Conservation (phyloP, 805 yeast species). For the Cyberlindnera americana region DNA sequence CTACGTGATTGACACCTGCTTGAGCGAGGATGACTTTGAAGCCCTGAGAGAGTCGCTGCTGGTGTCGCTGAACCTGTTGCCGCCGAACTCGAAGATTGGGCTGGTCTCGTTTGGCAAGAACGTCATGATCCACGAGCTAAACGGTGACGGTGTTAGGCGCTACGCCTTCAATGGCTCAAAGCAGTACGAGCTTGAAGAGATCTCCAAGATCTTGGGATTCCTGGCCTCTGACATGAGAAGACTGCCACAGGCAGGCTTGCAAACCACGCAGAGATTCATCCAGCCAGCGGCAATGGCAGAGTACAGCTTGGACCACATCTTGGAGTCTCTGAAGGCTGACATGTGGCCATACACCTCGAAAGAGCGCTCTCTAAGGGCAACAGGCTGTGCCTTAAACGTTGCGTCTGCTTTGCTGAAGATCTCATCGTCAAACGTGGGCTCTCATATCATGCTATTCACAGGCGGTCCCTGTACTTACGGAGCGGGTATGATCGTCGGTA, state of each 20-base stretch:
- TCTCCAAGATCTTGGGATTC: slow-evolving; percentile 45
- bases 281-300: slow-evolving; percentile 33
- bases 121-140: slow-evolving; percentile 54
- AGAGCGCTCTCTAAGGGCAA: slow-evolving; percentile 49
- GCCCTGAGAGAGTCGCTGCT: slow-evolving; percentile 49
- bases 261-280: slow-evolving; percentile 17
- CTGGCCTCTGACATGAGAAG: slow-evolving; percentile 31
- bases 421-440: slow-evolving; percentile 46
- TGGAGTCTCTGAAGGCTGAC: slow-evolving; percentile 48
- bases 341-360: slow-evolving; percentile 43
- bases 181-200: slow-evolving; percentile 43
- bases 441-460: slow-evolving; percentile 49
- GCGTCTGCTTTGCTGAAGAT: slow-evolving; percentile 36
- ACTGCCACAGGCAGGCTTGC: not conserved
- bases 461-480: slow-evolving; percentile 69
- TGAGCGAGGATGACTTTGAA: slow-evolving; percentile 47
- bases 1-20: slow-evolving; percentile 55
- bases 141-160: slow-evolving; percentile 31
- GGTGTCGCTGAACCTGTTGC: slow-evolving; percentile 44
- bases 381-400: slow-evolving; percentile 59
- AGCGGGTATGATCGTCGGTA: slow-evolving; percentile 57
- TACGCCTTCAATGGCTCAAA: slow-evolving; percentile 56
- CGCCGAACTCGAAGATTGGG: slow-evolving; percentile 54
- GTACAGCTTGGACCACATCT: slow-evolving; percentile 43
- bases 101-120: slow-evolving; percentile 57